Evolutionary conservation across 352 stramenopile genomes (phyloP).

Genomic region (Phytophthora sp.): DNA sequence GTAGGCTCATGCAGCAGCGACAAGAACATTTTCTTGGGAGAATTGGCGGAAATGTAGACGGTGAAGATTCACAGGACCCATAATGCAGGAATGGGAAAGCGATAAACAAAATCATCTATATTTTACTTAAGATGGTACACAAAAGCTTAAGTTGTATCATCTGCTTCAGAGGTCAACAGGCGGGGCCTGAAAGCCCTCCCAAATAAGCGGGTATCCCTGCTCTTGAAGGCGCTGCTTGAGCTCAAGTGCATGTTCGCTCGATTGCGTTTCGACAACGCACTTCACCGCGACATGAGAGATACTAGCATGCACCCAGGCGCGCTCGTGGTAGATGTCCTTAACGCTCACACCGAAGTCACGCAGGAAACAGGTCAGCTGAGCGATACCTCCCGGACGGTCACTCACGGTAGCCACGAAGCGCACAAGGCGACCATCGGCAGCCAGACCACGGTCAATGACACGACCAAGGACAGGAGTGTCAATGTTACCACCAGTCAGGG

Average conservation of each 20-base stretch:
- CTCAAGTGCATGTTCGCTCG: conserved; percentile 91
- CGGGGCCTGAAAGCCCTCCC: conserved; percentile 56
- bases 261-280: conserved; percentile 96
- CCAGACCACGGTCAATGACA: conserved; percentile 96
- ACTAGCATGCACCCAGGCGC: conserved; percentile 94
- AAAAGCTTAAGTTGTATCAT: conserved; percentile 24
- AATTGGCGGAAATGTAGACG: conserved; percentile 62
- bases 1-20: conserved; percentile 86
- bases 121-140: conserved; percentile 35
- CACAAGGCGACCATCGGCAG: conserved; percentile 96
- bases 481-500: conserved; percentile 98
- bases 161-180: conserved; percentile 39
- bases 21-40: conserved; percentile 88
- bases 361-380: conserved; percentile 91
- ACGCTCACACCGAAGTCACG: conserved; percentile 91
- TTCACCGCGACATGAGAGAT: conserved; percentile 97
- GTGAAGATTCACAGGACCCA: background rate
- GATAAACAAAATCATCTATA: conserved; percentile 38
- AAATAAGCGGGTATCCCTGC: conserved; percentile 90
- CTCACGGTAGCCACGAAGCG: conserved; percentile 97
- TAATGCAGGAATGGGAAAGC: conserved; percentile 14
- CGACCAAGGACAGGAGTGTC: conserved; percentile 95
- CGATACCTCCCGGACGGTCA: conserved; percentile 95
- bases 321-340: conserved; percentile 98
- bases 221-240: conserved; percentile 88